These are phyloP conservation scores for Hebeloma cylindrosporum DNA, from an alignment of 768 basidiomycete species.

Conservation along the genomic window DNA sequence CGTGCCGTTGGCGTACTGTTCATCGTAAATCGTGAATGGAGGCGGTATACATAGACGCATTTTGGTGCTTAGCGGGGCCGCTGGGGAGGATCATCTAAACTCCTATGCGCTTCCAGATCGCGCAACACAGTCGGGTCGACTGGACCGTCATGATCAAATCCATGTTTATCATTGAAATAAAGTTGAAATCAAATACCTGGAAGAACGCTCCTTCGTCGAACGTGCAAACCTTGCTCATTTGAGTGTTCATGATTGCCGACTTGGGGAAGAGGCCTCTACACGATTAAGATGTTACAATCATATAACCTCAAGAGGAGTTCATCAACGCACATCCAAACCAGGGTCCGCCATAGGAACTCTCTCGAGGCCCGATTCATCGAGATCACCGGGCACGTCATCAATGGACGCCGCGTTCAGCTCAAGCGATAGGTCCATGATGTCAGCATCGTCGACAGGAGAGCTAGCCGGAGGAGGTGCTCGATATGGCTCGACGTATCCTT, in stretches of 20 bases:
- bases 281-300: slow-evolving; percentile 15
- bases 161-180: slow-evolving; percentile 10
- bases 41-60: not conserved
- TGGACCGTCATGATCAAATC: slow-evolving; percentile 29
- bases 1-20: no score
- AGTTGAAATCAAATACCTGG: slow-evolving; percentile 57
- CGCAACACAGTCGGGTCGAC: slow-evolving; percentile 88
- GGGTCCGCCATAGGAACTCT: slow-evolving; percentile 92
- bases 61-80: slow-evolving; percentile 17
- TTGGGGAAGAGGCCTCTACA: slow-evolving; percentile 67
- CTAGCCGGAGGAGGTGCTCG: slow-evolving; percentile 79
- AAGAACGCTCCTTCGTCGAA: slow-evolving; percentile 92
- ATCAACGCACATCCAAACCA: slow-evolving; percentile 71
- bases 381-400: slow-evolving; percentile 66
- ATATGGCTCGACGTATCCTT: slow-evolving; percentile 65
- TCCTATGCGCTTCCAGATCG: slow-evolving; percentile 85
- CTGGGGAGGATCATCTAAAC: slow-evolving; percentile 58
- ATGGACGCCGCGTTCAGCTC: slow-evolving; percentile 85
- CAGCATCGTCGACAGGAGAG: slow-evolving; percentile 74
- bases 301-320: slow-evolving; percentile 12
- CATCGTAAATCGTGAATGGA: no score
- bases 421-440: slow-evolving; percentile 86
- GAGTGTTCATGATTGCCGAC: slow-evolving; percentile 59
- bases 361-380: slow-evolving; percentile 83
- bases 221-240: slow-evolving; percentile 67